These are phyloP conservation scores for Ogataea pini DNA, from an alignment of 805 yeast species.

Conservation along the genomic window DNA sequence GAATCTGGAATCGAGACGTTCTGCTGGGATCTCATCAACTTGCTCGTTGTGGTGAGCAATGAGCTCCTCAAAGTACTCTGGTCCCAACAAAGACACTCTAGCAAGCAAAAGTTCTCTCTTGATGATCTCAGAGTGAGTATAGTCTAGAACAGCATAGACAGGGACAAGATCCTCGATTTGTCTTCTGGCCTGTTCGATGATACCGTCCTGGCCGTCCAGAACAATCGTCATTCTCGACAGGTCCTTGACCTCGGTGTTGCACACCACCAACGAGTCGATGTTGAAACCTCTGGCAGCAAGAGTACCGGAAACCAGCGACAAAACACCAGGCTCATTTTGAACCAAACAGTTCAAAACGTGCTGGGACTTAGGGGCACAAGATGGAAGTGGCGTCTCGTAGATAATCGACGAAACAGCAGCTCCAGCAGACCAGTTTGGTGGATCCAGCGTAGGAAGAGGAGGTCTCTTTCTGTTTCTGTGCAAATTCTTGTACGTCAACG, in stretches of 20 bases:
- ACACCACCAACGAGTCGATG: constrained; percentile 95
- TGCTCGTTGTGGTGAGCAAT: constrained; percentile 76
- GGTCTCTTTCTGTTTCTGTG: constrained; percentile 88
- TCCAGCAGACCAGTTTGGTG: constrained; percentile 94
- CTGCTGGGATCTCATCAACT: constrained; percentile 45
- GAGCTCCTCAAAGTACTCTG: constrained; percentile 96
- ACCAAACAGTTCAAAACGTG: constrained; percentile 96
- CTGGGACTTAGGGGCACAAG: constrained; percentile 64
- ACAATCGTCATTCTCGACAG: constrained; percentile 96
- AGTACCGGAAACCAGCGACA: constrained; percentile 90
- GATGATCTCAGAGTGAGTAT: constrained; percentile 85
- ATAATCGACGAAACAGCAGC: constrained; percentile 94
- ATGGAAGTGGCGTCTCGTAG: constrained; percentile 81
- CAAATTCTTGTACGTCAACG: constrained; percentile 88
- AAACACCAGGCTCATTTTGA: constrained; percentile 98
- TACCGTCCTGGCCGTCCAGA: constrained; percentile 90
- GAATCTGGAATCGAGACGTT: constrained; percentile 47
- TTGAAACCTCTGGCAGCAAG: constrained; percentile 98
- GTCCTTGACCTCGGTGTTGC: constrained; percentile 94
- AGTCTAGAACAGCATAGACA: constrained; percentile 95
- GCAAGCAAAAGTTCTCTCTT: constrained; percentile 89
- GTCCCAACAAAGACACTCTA: constrained; percentile 89
- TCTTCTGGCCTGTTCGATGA: constrained; percentile 96
- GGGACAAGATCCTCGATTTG: constrained; percentile 98
- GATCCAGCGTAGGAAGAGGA: constrained; percentile 86